Evolutionary conservation across 371 early-diverging fungal genomes (phyloP).

Genomic region (Chytridium lagenaria): DNA sequence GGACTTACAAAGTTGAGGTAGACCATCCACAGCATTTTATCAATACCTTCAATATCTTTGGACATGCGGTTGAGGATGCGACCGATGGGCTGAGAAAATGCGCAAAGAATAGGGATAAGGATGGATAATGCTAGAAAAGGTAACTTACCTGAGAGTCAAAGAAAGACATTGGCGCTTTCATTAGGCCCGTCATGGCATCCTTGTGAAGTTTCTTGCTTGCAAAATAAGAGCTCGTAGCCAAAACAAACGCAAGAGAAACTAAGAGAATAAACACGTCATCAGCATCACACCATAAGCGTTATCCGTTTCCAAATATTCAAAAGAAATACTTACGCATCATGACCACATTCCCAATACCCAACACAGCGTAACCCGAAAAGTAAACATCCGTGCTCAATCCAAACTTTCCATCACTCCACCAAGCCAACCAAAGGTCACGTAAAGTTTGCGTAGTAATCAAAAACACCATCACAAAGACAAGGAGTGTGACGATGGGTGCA

Average conservation of each 20-base stretch:
- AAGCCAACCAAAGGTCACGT: slow-evolving; percentile 51
- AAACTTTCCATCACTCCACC: slow-evolving; percentile 35
- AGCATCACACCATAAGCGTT: neutral
- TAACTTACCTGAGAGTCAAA: too few species aligned
- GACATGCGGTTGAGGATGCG: too few species aligned
- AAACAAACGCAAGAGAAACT: neutral
- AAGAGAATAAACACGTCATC: neutral
- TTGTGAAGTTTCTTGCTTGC: neutral
- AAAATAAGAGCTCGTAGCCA: neutral
- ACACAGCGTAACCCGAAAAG: neutral
- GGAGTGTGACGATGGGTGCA: neutral
- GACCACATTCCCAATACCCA: slow-evolving; percentile 31
- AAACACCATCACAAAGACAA: neutral
- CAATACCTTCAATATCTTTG: slow-evolving; percentile 67
- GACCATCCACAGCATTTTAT: slow-evolving; percentile 10
- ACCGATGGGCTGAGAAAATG: slow-evolving; percentile 73
- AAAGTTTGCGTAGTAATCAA: slow-evolving; percentile 41
- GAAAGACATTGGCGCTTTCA: slow-evolving; percentile 77
- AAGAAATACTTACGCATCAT: neutral
- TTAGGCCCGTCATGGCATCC: slow-evolving; percentile 56
- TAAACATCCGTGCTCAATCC: neutral
- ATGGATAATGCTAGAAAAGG: too few species aligned
- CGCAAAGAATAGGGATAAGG: too few species aligned
- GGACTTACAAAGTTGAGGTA: slow-evolving; percentile 7
- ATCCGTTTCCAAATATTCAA: too few species aligned